phyloP scores from a whole-genome alignment of 1,284 basidiomycete genomes.

The Tilletia indica region DNA sequence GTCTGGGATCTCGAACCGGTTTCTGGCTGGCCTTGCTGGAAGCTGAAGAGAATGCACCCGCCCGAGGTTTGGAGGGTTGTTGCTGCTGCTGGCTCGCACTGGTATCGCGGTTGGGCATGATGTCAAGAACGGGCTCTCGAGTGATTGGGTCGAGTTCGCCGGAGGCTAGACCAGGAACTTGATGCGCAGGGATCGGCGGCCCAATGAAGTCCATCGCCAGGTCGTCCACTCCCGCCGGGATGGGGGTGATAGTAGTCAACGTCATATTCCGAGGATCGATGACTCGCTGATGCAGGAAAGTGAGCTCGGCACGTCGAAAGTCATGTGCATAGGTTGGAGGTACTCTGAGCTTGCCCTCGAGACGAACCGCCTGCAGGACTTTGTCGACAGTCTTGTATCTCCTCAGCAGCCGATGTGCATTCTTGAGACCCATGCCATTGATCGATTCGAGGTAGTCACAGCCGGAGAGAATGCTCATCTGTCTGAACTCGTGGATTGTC shows the following conservation, averaged over 20 bases:
- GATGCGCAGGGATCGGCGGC: slow-evolving; percentile 35
- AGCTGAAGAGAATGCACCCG: neutral
- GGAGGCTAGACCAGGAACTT: slow-evolving; percentile 65
- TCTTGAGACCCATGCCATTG: slow-evolving; percentile 66
- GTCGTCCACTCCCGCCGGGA: slow-evolving; percentile 37
- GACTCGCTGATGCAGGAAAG: slow-evolving; percentile 90
- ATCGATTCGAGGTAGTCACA: slow-evolving; percentile 76
- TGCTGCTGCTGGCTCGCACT: neutral
- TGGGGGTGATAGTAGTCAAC: slow-evolving; percentile 41
- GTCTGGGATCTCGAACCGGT: neutral
- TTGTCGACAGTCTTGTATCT: slow-evolving; percentile 84
- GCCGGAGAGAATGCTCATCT: slow-evolving; percentile 94
- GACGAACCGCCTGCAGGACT: slow-evolving; percentile 72
- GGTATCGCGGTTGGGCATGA: neutral
- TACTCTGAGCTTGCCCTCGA: slow-evolving; percentile 82
- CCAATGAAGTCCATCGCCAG: slow-evolving; percentile 47
- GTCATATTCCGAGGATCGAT: slow-evolving; percentile 67
- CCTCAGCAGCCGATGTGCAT: slow-evolving; percentile 77
- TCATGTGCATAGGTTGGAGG: slow-evolving; percentile 66
- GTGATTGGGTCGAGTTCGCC: slow-evolving; percentile 79
- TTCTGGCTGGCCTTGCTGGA: neutral
- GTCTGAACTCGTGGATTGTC: slow-evolving; percentile 83
- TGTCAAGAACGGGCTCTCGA: slow-evolving; percentile 58
- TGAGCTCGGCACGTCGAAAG: slow-evolving; percentile 75
- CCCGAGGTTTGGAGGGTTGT: neutral